Conservation (phyloP, 2,329 filamentous ascomycete species). For the Aspergillus latus region DNA sequence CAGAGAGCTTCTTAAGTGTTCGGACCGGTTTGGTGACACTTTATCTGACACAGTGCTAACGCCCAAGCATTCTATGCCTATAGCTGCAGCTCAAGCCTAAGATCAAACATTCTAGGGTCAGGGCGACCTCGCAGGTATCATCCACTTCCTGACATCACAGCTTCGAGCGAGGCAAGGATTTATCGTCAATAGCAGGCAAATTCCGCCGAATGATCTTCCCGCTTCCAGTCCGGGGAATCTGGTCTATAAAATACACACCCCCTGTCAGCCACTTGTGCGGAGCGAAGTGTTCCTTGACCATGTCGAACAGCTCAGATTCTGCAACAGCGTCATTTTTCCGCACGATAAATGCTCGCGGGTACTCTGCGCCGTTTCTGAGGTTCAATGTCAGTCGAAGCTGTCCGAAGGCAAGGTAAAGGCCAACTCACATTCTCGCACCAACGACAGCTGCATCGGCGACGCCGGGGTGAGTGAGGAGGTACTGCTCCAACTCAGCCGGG, state of each 20-base stretch:
- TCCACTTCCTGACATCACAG: too few relatives aligned
- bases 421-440: neutral
- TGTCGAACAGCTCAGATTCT: neutral
- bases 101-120: too few relatives aligned
- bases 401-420: neutral
- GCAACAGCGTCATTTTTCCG: constrained; percentile 1
- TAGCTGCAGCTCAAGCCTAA: too few relatives aligned
- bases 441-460: constrained; percentile 13
- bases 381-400: neutral
- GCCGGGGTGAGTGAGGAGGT: constrained; percentile 8
- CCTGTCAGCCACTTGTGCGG: constrained; percentile 14
- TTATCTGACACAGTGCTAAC: too few relatives aligned
- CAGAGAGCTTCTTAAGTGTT: too few relatives aligned
- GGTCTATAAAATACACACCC: constrained; percentile 10
- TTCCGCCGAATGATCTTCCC: constrained; percentile 12
- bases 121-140: too few relatives aligned
- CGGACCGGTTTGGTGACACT: too few relatives aligned
- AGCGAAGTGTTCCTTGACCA: constrained; percentile 8
- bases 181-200: neutral
- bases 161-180: too few relatives aligned
- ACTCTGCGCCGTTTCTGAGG: constrained; percentile 9
- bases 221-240: constrained; percentile 13
- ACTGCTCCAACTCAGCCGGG: constrained; percentile 10
- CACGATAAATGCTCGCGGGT: constrained; percentile 14
- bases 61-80: too few relatives aligned